Evolutionary conservation across 495 filamentous ascomycete genomes (phyloP), one percentile per base, ranked within the genome.

Genomic region (Xylaria intraflava): DNA sequence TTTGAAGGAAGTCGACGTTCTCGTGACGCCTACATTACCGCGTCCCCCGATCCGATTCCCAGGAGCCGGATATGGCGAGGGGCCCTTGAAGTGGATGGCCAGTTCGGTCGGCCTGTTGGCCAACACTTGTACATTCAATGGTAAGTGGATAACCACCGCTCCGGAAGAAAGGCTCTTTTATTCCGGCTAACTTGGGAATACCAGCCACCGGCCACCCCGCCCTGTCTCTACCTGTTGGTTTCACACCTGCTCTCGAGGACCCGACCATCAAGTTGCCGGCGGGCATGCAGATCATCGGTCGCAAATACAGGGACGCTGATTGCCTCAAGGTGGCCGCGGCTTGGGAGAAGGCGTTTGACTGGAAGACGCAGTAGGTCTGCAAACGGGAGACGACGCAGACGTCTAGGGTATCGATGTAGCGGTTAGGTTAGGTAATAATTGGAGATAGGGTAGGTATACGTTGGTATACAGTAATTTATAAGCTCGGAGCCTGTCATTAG

Each of bases 231-330:
- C 82, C 81, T 0, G 67, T 80, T 39, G 80, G 80, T 0, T 73
- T 77, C 56, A 68, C 71, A 6, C 62, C 69, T 0, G 69, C 73
- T 0, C 63, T 61, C 36, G 76, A 77, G 9, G 69, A 77, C 45
- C 49, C 62, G 0, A 55, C 60, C 2, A 57, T 80, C n/a, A 71
- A 69, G 59, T 55, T 83, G 36, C 81, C 80, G 2, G 76, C 77
- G 4, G 77, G 80, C 4, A 72, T 83, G 74, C 81, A 83, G 65
- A 75, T 83, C 53, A 73, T 81, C 29, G 79, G 79, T 14, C 69
- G 71, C 6, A 70, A 72, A 45, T 80, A 69, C 57, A 69, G 71
- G 16, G 78, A 81, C 47, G 60, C 67, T 31, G 75, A 69, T 52
- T 71, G 79, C 9, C 60, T 79, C 10, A 68, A 65, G 49, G 76